These are phyloP conservation scores for Thelonectria rubi DNA, from an alignment of 2,329 filamentous ascomycete genomes.

Conservation along the genomic window DNA sequence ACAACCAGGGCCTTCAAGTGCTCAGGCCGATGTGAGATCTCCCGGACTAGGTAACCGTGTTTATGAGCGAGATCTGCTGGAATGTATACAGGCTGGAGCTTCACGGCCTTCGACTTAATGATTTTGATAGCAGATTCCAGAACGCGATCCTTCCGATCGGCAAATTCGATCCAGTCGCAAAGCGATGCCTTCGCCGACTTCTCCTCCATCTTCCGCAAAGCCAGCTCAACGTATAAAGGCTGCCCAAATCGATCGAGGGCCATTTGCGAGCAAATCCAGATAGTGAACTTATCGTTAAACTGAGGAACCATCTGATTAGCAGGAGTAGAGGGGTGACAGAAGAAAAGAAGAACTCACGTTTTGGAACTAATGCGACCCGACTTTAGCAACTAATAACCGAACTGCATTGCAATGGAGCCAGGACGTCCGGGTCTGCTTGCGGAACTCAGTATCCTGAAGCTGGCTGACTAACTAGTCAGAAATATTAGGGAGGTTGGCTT, in stretches of 20 bases:
- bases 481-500: no score
- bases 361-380: no score
- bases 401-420: not conserved
- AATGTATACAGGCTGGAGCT: constrained; percentile 3
- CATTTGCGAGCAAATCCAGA: constrained; percentile 9
- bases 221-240: constrained; percentile 12
- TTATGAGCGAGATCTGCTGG: constrained; percentile 12
- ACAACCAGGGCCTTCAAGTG: constrained; percentile 9
- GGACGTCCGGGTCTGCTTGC: no score
- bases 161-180: not conserved
- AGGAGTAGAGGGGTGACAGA: not conserved
- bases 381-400: no score
- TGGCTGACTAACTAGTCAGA: no score
- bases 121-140: not conserved
- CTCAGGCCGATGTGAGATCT: not conserved
- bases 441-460: no score
- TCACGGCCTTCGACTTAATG: no score
- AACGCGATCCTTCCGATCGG: no score
- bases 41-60: not conserved
- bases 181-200: not conserved
- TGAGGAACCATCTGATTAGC: not conserved
- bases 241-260: constrained; percentile 2
- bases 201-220: not conserved
- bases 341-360: not conserved
- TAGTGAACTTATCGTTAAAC: not conserved